These are phyloP conservation scores for Drosera spatulata DNA, from an alignment of 179 eudicot genomes.

Conservation along the genomic window DNA sequence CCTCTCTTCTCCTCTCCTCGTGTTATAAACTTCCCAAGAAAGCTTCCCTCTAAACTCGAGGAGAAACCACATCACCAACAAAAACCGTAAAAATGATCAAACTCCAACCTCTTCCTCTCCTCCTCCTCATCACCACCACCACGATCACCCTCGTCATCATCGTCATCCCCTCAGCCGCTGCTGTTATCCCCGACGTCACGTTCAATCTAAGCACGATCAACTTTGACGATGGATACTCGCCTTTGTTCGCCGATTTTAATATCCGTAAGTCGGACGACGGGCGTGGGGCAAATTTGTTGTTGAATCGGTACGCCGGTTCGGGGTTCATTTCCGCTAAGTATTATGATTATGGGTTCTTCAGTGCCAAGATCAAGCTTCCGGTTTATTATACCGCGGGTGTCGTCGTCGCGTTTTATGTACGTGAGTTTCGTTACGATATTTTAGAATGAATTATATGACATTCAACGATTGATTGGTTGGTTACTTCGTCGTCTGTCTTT, in stretches of 20 bases:
- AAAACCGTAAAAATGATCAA: too few relatives aligned
- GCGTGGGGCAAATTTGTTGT: slow-evolving; percentile 56
- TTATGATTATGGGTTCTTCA: slow-evolving; percentile 78
- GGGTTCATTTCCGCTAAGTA: slow-evolving; percentile 83
- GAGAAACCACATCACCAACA: too few relatives aligned
- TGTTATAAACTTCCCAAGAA: too few relatives aligned
- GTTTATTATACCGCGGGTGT: slow-evolving; percentile 70
- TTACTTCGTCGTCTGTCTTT: too few relatives aligned
- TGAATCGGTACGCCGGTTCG: slow-evolving; percentile 82
- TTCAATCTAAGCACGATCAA: slow-evolving; percentile 45
- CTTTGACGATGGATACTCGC: slow-evolving; percentile 50
- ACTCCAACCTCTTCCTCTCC: slow-evolving; percentile 7
- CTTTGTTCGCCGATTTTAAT: slow-evolving; percentile 88
- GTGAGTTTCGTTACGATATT: slow-evolving; percentile 6
- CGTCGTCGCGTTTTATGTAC: slow-evolving; percentile 85
- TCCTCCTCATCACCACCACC: slow-evolving; percentile 5
- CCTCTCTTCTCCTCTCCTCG: too few relatives aligned
- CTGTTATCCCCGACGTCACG: slow-evolving; percentile 15
- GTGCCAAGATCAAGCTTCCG: slow-evolving; percentile 76
- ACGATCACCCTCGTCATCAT: slow-evolving; percentile 1
- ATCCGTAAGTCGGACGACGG: slow-evolving; percentile 54
- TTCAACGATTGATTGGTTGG: too few relatives aligned
- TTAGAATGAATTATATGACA: too few relatives aligned
- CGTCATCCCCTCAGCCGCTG: slow-evolving; percentile 1
- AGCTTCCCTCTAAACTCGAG: too few relatives aligned